Evolutionary conservation across 2,329 filamentous ascomycete genomes (phyloP), one percentile per base, ranked within the genome.

Genomic region (Plectosphaerella sp.): DNA sequence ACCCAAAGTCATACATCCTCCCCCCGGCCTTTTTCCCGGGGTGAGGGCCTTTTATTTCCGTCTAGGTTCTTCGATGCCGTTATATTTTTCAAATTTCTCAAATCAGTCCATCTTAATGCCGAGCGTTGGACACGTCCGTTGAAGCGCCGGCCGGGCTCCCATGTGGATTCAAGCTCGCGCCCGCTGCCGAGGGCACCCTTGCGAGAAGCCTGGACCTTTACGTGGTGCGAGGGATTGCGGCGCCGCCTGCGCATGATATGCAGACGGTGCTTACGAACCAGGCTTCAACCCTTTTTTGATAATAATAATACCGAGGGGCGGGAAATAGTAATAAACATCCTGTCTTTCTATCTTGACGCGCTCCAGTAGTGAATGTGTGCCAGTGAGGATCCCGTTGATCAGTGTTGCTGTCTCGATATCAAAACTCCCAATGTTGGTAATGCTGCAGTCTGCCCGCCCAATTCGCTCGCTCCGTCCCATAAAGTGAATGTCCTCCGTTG

Each of bases 81-180:
- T 43, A 22, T 45, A 24, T 47, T 49, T 41, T 50, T 49, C 47
- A 48, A 48, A 5, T 56, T 55, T 50, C 51, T 57, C 24, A 54
- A 53, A 20, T 37, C 55, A 63, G 64, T 61, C 64, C 64, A 61
- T 67, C 64, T 58, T 56, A 67, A 67, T 58, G 65, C 65, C 65
- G 65, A 67, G 63, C 60, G 64, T 67, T 60, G 64, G 63, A 61
- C 64, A 66, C 28, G 48, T 57, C 62, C 54, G 41, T 48, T 61
- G 61, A 64, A 59, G 51, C 60, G 54, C 56, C 52, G 52, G 55
- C 60, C 28, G n/a, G 25, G 45, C 14, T 12, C 24, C 28, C 35
- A 12, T 18, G 5, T n/a, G 37, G 16, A 4, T 6, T 20, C 16
- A n/a, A 9, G 11, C 28, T n/a, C 18, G n/a, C n/a, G 10, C 41